These are phyloP conservation scores for Sporothrix pallida DNA, from an alignment of 2,329 filamentous ascomycete genomes.

Conservation along the genomic window DNA sequence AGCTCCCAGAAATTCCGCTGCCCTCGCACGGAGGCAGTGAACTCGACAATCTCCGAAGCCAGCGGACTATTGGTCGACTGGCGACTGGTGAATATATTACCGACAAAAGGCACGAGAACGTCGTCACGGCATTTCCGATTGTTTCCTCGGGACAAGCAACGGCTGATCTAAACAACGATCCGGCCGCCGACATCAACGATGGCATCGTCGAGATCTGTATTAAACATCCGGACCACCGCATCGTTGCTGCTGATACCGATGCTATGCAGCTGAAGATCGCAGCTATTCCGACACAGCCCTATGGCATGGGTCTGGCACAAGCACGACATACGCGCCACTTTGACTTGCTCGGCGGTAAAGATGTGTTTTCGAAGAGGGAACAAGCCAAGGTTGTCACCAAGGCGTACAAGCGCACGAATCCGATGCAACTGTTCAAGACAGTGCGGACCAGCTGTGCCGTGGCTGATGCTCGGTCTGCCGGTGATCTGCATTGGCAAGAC, in stretches of 20 bases:
- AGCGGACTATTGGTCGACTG: constrained; percentile 57
- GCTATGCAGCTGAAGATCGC: constrained; percentile 55
- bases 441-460: constrained; percentile 62
- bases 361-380: constrained; percentile 47
- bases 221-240: constrained; percentile 70
- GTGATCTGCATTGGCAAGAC: constrained; percentile 69
- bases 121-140: constrained; percentile 65
- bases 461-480: constrained; percentile 61
- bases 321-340: constrained; percentile 48
- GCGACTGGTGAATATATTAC: constrained; percentile 66
- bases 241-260: constrained; percentile 50
- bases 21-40: constrained; percentile 61
- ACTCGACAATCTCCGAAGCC: background rate
- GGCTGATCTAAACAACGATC: constrained; percentile 60
- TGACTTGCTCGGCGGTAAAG: constrained; percentile 47
- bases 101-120: constrained; percentile 49
- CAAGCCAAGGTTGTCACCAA: constrained; percentile 35
- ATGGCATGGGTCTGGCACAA: constrained; percentile 58
- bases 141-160: constrained; percentile 61
- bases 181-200: constrained; percentile 57
- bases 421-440: constrained; percentile 60
- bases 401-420: constrained; percentile 53
- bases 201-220: constrained; percentile 66
- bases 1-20: constrained; percentile 60
- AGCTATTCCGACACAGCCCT: constrained; percentile 64